Conservation (phyloP, 225 moss, liverwort and hornwort species). For the Takakia lepidozioides region DNA sequence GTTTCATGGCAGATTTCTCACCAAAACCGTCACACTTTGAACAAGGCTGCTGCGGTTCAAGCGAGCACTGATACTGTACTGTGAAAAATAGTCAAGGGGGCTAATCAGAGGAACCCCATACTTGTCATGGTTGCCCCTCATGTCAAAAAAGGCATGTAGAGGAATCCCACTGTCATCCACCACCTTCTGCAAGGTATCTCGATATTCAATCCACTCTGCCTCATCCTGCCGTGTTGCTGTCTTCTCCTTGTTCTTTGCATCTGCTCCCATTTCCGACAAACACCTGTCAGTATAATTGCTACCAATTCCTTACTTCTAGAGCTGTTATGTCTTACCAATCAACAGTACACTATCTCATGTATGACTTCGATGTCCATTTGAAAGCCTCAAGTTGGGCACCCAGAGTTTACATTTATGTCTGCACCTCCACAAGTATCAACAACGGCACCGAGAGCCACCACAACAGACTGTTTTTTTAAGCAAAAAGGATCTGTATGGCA, state of each 20-base stretch:
- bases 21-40: constrained; percentile 82
- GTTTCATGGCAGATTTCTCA: too few relatives aligned
- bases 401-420: too few relatives aligned
- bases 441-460: too few relatives aligned
- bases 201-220: constrained; percentile 84
- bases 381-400: too few relatives aligned
- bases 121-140: constrained; percentile 89
- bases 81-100: constrained; percentile 55
- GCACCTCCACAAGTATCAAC: too few relatives aligned
- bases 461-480: too few relatives aligned
- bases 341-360: too few relatives aligned
- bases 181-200: constrained; percentile 39
- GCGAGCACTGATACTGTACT: constrained; percentile 67
- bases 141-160: constrained; percentile 46
- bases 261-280: constrained; percentile 31
- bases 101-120: constrained; percentile 80
- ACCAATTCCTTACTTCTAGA: not conserved
- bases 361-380: too few relatives aligned
- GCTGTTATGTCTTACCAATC: not conserved
- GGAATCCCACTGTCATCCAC: constrained; percentile 61
- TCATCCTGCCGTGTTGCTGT: constrained; percentile 63
- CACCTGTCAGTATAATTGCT: not conserved
- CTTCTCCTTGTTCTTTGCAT: constrained; percentile 64
- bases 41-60: constrained; percentile 67
- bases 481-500: too few relatives aligned